phyloP scores from a whole-genome alignment of 2,329 filamentous ascomycete species.

The Aureobasidium subglaciale region DNA sequence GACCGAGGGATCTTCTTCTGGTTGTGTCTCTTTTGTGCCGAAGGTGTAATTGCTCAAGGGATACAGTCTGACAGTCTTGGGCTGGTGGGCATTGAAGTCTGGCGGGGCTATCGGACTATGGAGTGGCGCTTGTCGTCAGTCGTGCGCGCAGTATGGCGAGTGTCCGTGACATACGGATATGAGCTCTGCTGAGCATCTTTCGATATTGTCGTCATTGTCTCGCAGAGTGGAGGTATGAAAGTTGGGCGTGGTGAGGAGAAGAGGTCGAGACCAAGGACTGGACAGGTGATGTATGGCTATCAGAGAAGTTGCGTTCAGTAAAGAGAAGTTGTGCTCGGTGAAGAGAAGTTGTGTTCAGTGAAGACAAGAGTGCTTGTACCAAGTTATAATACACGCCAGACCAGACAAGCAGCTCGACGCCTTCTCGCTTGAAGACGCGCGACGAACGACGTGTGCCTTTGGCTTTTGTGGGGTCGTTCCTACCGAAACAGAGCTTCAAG shows the following conservation, averaged over 20 bases:
- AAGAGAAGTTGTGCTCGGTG: too few relatives aligned
- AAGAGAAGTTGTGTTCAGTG: too few relatives aligned
- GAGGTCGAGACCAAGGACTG: not conserved
- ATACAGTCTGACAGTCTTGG: conserved; percentile 81
- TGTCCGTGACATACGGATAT: conserved; percentile 46
- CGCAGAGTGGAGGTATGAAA: too few relatives aligned
- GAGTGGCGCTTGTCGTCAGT: not conserved
- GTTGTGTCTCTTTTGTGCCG: conserved; percentile 95
- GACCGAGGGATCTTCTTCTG: conserved; percentile 94
- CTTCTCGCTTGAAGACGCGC: not conserved
- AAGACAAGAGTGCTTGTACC: too few relatives aligned
- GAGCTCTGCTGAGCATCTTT: conserved; percentile 67
- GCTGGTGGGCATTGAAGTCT: conserved; percentile 79
- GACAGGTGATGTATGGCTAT: too few relatives aligned
- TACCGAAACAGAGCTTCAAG: too few relatives aligned
- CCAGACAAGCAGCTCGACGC: not conserved
- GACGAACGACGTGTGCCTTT: not conserved
- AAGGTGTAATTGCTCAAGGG: conserved; percentile 98
- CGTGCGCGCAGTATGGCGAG: not conserved
- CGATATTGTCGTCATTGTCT: conserved; percentile 76
- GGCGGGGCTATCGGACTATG: conserved; percentile 64
- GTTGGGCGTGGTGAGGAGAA: not conserved
- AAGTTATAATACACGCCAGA: not conserved
- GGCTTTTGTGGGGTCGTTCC: not conserved
- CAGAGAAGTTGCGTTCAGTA: too few relatives aligned